These are phyloP conservation scores for Trichoderma sp. DNA, from an alignment of 2,329 filamentous ascomycete genomes.

Conservation along the genomic window DNA sequence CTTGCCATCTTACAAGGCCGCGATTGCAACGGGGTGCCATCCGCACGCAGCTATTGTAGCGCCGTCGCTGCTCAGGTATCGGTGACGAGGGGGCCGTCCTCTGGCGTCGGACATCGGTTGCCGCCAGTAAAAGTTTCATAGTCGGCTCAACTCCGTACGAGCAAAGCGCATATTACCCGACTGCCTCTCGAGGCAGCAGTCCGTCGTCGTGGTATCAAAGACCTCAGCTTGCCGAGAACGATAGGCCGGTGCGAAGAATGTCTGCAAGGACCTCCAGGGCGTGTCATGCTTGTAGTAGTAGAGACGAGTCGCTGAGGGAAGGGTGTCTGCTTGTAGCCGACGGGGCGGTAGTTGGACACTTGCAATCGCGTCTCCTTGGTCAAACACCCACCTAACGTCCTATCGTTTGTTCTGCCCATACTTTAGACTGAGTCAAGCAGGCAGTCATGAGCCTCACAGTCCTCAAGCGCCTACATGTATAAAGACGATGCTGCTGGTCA, in stretches of 20 bases:
- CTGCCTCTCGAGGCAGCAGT: neutral
- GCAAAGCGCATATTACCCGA: neutral
- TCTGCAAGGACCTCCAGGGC: neutral
- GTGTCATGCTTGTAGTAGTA: neutral
- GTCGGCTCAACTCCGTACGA: neutral
- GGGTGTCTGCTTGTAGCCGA: slow-evolving; percentile 1
- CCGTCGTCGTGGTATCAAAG: neutral
- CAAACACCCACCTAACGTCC: neutral
- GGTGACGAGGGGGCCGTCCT: neutral
- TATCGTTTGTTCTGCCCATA: neutral
- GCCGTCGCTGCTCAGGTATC: slow-evolving; percentile 16
- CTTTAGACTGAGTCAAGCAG: neutral
- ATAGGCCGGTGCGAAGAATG: slow-evolving; percentile 2
- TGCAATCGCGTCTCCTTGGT: neutral
- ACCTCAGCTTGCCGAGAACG: slow-evolving; percentile 4
- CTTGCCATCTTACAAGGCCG: slow-evolving; percentile 14
- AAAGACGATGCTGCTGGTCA: neutral
- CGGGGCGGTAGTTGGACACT: neutral
- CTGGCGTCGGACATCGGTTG: neutral
- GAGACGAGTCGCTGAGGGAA: neutral
- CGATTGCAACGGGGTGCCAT: slow-evolving; percentile 27
- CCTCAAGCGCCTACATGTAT: neutral
- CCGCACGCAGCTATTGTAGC: slow-evolving; percentile 25
- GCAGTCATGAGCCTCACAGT: neutral
- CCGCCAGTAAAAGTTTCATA: neutral